Percentiles rank a stretch among this genome's conserved stretches.
Conservation (phyloP, 306 rosid genomes). For the Inga laurina region DNA sequence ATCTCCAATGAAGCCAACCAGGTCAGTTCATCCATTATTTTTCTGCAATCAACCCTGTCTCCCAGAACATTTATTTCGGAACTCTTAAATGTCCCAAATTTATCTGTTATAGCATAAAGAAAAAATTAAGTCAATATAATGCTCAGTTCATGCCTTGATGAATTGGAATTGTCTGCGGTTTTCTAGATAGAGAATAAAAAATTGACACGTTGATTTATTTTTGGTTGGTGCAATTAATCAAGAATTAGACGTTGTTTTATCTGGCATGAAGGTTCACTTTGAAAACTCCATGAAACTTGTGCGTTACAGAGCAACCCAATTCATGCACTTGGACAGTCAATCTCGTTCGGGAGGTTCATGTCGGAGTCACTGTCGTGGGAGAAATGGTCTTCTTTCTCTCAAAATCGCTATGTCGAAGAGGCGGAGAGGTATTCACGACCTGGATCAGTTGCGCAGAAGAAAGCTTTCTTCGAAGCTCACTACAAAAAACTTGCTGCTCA, state of each 20-base stretch:
- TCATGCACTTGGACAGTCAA: slow-evolving; percentile 85
- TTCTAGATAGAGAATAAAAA: not conserved
- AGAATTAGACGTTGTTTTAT: not conserved
- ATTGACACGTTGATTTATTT: not conserved
- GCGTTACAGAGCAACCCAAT: slow-evolving; percentile 61
- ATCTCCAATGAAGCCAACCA: slow-evolving; percentile 57
- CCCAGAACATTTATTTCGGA: slow-evolving; percentile 2
- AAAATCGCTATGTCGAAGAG: slow-evolving; percentile 90
- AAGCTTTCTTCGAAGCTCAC: slow-evolving; percentile 98
- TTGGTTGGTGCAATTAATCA: not conserved
- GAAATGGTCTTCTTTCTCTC: slow-evolving; percentile 83
- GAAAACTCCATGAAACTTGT: slow-evolving; percentile 19
- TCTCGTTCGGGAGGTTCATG: slow-evolving; percentile 58
- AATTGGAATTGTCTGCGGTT: not conserved
- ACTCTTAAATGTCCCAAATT: not conserved
- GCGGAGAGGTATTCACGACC: slow-evolving; percentile 80
- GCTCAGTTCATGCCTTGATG: not conserved
- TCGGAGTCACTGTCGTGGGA: slow-evolving; percentile 69
- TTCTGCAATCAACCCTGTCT: not conserved
- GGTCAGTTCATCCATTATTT: slow-evolving; percentile 42
- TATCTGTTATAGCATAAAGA: not conserved
- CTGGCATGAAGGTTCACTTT: slow-evolving; percentile 17
- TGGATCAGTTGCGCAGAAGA: slow-evolving; percentile 97
- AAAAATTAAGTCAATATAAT: not conserved
- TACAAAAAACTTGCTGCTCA: slow-evolving; percentile 92